These are phyloP conservation scores for Paramecium biaurelia DNA, from an alignment of 73 alveolate genomes.

Conservation along the genomic window DNA sequence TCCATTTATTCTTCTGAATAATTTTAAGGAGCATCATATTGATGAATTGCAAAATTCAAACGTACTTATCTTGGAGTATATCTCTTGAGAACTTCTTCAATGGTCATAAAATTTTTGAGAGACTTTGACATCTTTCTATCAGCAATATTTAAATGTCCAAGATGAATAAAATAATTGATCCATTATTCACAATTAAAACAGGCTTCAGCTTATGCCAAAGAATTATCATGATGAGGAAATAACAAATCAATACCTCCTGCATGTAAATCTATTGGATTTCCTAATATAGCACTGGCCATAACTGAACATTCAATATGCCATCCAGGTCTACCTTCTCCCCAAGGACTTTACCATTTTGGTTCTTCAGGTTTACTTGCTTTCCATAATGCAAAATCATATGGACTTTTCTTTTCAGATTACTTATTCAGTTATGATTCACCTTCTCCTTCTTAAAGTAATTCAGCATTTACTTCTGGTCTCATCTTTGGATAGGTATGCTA, in stretches of 20 bases:
- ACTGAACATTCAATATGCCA: conserved; percentile 98
- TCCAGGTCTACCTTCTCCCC: conserved; percentile 99
- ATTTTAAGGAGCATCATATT: conserved; percentile 94
- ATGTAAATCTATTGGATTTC: conserved; percentile 89
- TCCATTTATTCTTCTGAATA: conserved; percentile 79
- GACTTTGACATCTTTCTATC: conserved; percentile 97
- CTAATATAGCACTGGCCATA: conserved; percentile 89
- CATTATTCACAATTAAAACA: conserved; percentile 92
- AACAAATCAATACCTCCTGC: conserved; percentile 90
- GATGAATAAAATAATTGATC: conserved; percentile 98
- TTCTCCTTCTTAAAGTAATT: conserved; percentile 92
- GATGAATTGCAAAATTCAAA: conserved; percentile 87
- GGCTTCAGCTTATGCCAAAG: conserved; percentile 96
- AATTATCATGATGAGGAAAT: conserved; percentile 96
- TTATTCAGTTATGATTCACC: conserved; percentile 88
- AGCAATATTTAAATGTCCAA: conserved; percentile 99
- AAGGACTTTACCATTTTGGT: conserved; percentile 98
- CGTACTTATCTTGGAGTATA: conserved; percentile 90
- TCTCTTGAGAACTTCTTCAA: conserved; percentile 79
- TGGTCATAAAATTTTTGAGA: conserved; percentile 97
- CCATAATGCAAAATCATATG: conserved; percentile 99
- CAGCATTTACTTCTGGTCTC: conserved; percentile 80
- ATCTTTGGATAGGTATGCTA: conserved; percentile 85
- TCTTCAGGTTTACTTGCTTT: conserved; percentile 96
- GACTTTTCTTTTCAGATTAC: conserved; percentile 84